Conservation (phyloP, 345 rosid species). For the Zanthoxylum bungeanum region DNA sequence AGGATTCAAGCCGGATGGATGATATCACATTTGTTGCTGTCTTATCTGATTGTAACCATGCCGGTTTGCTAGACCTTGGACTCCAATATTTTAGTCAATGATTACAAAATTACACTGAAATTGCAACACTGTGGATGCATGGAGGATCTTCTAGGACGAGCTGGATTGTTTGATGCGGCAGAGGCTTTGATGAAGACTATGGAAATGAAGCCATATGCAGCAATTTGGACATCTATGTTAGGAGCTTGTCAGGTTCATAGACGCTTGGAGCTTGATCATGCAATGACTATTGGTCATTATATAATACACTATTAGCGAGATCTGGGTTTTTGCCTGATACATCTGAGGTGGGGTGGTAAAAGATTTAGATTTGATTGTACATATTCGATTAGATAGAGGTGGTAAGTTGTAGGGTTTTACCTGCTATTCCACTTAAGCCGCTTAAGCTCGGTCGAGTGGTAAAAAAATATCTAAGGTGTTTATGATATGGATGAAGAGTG, state of each 20-base stretch:
- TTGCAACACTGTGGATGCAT: slow-evolving; percentile 74
- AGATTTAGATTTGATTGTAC: too few relatives aligned
- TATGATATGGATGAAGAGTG: slow-evolving; percentile 72
- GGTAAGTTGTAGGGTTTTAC: too few relatives aligned
- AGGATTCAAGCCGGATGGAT: slow-evolving; percentile 60
- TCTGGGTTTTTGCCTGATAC: slow-evolving; percentile 65
- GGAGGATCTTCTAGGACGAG: slow-evolving; percentile 69
- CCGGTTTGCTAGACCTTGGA: slow-evolving; percentile 60
- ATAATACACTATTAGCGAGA: slow-evolving; percentile 41
- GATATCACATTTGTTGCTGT: slow-evolving; percentile 65
- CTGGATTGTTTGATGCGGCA: slow-evolving; percentile 61
- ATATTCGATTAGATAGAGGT: too few relatives aligned
- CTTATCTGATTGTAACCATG: slow-evolving; percentile 71
- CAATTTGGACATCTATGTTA: slow-evolving; percentile 76
- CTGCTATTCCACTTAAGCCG: too few relatives aligned
- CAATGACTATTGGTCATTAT: slow-evolving; percentile 66
- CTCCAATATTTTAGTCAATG: slow-evolving; percentile 40
- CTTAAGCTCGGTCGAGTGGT: too few relatives aligned
- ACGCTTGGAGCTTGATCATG: slow-evolving; percentile 39
- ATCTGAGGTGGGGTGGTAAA: slow-evolving; percentile 64
- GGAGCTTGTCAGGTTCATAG: slow-evolving; percentile 62
- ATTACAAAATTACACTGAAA: slow-evolving; percentile 51
- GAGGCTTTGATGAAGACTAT: slow-evolving; percentile 43
- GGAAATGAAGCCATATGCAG: slow-evolving; percentile 64
- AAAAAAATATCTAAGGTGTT: too few relatives aligned